Evolutionary conservation across 257 asterid genomes (phyloP).

Genomic region (Perilla frutescens): DNA sequence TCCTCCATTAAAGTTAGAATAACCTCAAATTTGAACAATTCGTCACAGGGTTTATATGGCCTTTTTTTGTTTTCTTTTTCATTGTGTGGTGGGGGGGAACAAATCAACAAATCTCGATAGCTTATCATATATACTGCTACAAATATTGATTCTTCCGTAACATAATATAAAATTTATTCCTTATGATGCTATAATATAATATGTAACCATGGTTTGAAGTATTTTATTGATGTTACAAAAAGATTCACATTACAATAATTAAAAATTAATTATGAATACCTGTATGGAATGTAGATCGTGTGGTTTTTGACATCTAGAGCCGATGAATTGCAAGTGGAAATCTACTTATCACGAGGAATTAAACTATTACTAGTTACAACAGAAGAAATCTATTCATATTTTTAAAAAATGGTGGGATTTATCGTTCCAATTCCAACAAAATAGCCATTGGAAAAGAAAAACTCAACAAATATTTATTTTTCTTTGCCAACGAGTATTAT

Average conservation of each 20-base stretch:
- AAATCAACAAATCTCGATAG: background rate
- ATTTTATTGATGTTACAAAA: background rate
- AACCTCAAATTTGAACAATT: conserved; percentile 8
- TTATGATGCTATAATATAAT: background rate
- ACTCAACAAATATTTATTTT: too few species aligned
- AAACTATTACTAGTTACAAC: too few species aligned
- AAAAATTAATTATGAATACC: background rate
- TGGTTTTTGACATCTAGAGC: too few species aligned
- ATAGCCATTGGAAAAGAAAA: too few species aligned
- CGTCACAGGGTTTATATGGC: background rate
- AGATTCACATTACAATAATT: background rate
- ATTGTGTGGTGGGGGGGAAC: background rate
- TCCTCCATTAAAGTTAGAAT: background rate
- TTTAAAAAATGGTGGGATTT: too few species aligned
- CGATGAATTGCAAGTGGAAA: too few species aligned
- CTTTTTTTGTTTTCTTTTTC: background rate
- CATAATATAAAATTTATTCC: background rate
- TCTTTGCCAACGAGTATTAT: too few species aligned
- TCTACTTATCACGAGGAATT: too few species aligned
- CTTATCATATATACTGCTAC: background rate
- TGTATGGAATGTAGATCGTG: background rate
- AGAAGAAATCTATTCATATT: too few species aligned
- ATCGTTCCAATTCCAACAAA: too few species aligned
- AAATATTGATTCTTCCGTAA: background rate
- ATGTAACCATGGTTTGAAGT: background rate